phyloP scores from a whole-genome alignment of 495 filamentous ascomycete genomes.

The Xylaria bambusicola region DNA sequence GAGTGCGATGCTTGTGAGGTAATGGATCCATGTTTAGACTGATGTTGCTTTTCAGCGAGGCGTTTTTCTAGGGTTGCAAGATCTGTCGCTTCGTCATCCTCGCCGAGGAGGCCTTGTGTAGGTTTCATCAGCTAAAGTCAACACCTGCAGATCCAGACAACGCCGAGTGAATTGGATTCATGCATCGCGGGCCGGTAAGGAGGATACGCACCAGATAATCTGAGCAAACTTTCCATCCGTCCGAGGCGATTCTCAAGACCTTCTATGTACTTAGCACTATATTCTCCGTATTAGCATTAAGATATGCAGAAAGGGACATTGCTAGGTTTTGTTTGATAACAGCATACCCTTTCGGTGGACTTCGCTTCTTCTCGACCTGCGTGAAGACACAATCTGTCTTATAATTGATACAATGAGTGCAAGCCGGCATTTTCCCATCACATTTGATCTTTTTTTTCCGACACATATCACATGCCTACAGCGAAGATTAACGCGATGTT shows the following conservation, averaged over 20 bases:
- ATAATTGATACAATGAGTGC: constrained; percentile 96
- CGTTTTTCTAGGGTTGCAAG: constrained; percentile 83
- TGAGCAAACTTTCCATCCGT: constrained; percentile 88
- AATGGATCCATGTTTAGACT: constrained; percentile 47
- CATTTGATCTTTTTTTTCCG: constrained; percentile 99
- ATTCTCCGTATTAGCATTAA: constrained; percentile 4
- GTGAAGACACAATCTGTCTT: constrained; percentile 98
- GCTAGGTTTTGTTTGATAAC: neutral
- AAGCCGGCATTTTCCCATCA: constrained; percentile 92
- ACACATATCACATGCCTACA: constrained; percentile 96
- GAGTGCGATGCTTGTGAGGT: constrained; percentile 42
- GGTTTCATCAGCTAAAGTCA: neutral
- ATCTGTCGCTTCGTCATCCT: constrained; percentile 85
- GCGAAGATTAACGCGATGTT: constrained; percentile 14
- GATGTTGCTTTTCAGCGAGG: constrained; percentile 64
- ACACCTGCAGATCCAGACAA: neutral
- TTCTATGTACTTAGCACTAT: constrained; percentile 92
- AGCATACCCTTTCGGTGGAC: constrained; percentile 90
- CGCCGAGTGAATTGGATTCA: neutral
- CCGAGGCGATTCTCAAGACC: constrained; percentile 92
- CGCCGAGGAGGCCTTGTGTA: constrained; percentile 64
- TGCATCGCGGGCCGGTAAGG: neutral
- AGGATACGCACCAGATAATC: constrained; percentile 66
- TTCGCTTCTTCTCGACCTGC: constrained; percentile 97
- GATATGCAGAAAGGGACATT: neutral